Conservation (phyloP, 805 yeast species). For the Starmerella gropengiesseri region DNA sequence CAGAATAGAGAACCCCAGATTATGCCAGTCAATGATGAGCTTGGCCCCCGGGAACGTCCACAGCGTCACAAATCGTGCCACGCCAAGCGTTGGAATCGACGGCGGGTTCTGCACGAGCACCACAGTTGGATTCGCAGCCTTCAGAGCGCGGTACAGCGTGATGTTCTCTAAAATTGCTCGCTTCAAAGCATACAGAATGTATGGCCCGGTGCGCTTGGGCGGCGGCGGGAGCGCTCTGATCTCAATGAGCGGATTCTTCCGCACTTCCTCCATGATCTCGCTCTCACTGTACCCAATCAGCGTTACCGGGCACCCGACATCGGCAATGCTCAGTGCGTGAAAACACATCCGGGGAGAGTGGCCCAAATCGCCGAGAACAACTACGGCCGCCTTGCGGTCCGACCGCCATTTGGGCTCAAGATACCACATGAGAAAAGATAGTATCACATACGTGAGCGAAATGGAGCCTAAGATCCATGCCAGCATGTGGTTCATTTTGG, state of each 20-base stretch:
- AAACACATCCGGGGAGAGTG: constrained; percentile 92
- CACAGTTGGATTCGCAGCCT: constrained; percentile 32
- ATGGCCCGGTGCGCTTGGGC: constrained; percentile 34
- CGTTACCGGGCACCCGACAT: constrained; percentile 59
- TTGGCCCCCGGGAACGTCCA: constrained; percentile 43
- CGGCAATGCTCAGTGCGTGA: constrained; percentile 72
- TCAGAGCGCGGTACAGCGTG: constrained; percentile 39
- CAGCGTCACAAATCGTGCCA: constrained; percentile 45
- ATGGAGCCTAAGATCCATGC: constrained; percentile 13
- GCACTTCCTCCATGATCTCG: constrained; percentile 24
- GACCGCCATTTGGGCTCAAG: constrained; percentile 22
- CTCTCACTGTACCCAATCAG: constrained; percentile 60
- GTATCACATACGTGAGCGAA: constrained; percentile 13
- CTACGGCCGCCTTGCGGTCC: constrained; percentile 50
- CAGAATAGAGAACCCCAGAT: constrained; percentile 74
- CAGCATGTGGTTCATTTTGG: constrained; percentile 11
- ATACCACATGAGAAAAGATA: constrained; percentile 19
- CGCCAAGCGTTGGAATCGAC: constrained; percentile 64
- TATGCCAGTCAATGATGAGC: constrained; percentile 91
- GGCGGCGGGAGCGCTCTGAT: constrained; percentile 27
- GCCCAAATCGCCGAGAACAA: constrained; percentile 87
- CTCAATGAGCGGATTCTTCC: constrained; percentile 23
- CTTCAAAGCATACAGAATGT: constrained; percentile 41
- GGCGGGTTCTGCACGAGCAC: constrained; percentile 83
- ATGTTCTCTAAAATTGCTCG: constrained; percentile 53